Conservation (phyloP, 139 green algal species). For the Parachlorella kessleri region DNA sequence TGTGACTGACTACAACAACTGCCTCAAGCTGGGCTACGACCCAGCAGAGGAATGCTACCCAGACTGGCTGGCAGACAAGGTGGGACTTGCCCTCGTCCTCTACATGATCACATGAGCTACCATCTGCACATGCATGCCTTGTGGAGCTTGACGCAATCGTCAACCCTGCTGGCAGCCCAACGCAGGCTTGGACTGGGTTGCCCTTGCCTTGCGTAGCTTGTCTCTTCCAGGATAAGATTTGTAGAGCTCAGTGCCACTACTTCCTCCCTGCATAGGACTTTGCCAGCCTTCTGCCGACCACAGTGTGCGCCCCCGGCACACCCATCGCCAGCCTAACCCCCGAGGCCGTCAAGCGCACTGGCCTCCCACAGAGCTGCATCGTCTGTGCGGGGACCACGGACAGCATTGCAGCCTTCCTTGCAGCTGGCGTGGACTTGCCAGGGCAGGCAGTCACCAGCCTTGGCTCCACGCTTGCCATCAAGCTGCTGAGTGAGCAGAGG, state of each 20-base stretch:
- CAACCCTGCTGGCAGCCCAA: too few species aligned
- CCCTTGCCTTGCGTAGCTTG: too few species aligned
- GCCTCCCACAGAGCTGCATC: conserved; percentile 52
- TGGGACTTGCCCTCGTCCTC: too few species aligned
- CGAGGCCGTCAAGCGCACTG: conserved; percentile 31
- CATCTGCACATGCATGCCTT: too few species aligned
- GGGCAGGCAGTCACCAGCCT: conserved; percentile 88
- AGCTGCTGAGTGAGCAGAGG: conserved; percentile 80
- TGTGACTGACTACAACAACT: conserved; percentile 93
- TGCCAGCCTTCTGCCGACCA: conserved; percentile 63
- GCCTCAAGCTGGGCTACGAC: conserved; percentile 92
- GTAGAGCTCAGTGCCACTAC: too few species aligned
- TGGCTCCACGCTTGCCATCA: conserved; percentile 92
- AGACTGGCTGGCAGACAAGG: conserved; percentile 75
- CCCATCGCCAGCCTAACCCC: conserved; percentile 55
- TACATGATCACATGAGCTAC: too few species aligned
- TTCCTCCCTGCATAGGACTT: conserved; percentile 37
- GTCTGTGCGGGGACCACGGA: conserved; percentile 71
- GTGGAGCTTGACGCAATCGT: too few species aligned
- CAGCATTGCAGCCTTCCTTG: conserved; percentile 94
- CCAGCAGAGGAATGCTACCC: conserved; percentile 74
- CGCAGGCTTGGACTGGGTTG: too few species aligned
- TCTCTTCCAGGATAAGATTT: too few species aligned
- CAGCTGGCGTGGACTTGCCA: conserved; percentile 59
- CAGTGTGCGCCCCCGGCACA: conserved; percentile 70